Percentiles rank a stretch among this genome's conserved stretches.
These are phyloP conservation scores for Shiraia sp. DNA, from an alignment of 2,329 filamentous ascomycete genomes.

Conservation along the genomic window DNA sequence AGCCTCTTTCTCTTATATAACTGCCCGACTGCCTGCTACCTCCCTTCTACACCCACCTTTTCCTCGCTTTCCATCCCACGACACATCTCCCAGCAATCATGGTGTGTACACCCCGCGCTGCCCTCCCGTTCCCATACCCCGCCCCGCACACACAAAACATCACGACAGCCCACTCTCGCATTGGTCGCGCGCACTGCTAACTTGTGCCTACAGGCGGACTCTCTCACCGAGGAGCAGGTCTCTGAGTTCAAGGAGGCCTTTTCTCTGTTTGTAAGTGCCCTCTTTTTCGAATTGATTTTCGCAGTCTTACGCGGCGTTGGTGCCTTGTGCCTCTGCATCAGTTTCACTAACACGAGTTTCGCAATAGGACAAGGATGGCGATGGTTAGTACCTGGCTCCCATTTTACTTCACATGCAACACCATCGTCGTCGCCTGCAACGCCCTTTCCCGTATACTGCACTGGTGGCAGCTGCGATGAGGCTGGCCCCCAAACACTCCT, in stretches of 20 bases:
- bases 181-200: slow-evolving; percentile 24
- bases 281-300: background rate
- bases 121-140: slow-evolving; percentile 36
- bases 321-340: slow-evolving; percentile 27
- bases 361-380: slow-evolving; percentile 60
- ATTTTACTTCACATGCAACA: too few relatives aligned
- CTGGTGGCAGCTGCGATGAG: background rate
- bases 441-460: too few relatives aligned
- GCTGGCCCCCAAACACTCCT: slow-evolving; percentile 4
- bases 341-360: slow-evolving; percentile 27
- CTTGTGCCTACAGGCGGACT: slow-evolving; percentile 73
- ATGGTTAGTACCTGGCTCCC: slow-evolving; percentile 50
- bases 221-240: slow-evolving; percentile 99
- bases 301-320: slow-evolving; percentile 9
- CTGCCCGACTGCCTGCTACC: slow-evolving; percentile 8
- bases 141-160: slow-evolving; percentile 38
- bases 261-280: slow-evolving; percentile 91
- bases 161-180: slow-evolving; percentile 19
- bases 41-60: slow-evolving; percentile 5
- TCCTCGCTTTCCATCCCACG: slow-evolving; percentile 1
- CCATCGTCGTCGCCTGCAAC: too few relatives aligned
- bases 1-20: slow-evolving; percentile 12
- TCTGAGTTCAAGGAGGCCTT: slow-evolving; percentile 99
- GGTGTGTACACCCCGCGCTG: slow-evolving; percentile 42
- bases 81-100: slow-evolving; percentile 29